These are phyloP conservation scores for Dendryphion nanum DNA, from an alignment of 2,329 filamentous ascomycete species.

Conservation along the genomic window DNA sequence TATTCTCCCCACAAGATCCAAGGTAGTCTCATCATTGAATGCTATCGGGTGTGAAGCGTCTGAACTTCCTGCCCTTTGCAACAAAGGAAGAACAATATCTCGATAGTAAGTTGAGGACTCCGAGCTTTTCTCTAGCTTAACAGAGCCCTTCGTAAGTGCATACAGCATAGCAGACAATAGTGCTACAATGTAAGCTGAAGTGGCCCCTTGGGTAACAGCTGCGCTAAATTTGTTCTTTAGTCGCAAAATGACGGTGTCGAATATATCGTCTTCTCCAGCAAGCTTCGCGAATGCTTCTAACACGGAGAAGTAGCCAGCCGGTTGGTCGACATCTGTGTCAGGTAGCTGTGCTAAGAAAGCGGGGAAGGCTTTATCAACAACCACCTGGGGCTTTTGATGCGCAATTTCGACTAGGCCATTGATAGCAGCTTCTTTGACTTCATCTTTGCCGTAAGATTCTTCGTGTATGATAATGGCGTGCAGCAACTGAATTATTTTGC, in stretches of 20 bases:
- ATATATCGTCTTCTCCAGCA: constrained; percentile 60
- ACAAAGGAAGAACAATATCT: constrained; percentile 46
- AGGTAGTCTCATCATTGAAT: constrained; percentile 49
- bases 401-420: constrained; percentile 60
- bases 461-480: constrained; percentile 62
- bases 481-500: constrained; percentile 58
- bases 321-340: constrained; percentile 51
- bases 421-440: constrained; percentile 60
- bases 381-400: constrained; percentile 59
- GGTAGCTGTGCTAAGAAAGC: constrained; percentile 65
- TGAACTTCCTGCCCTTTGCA: constrained; percentile 37
- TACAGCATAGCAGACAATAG: constrained; percentile 62
- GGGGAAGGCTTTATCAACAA: constrained; percentile 65
- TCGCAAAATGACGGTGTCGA: constrained; percentile 62
- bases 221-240: constrained; percentile 63
- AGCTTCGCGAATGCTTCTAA: constrained; percentile 65
- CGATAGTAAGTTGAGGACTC: constrained; percentile 44
- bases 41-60: constrained; percentile 28
- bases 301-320: constrained; percentile 52
- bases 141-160: constrained; percentile 56
- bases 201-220: constrained; percentile 53
- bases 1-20: constrained; percentile 61
- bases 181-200: constrained; percentile 56
- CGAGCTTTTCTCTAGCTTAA: constrained; percentile 47
- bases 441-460: constrained; percentile 54